phyloP scores from a whole-genome alignment of 2,329 filamentous ascomycete genomes.

The Curvularia sp. region DNA sequence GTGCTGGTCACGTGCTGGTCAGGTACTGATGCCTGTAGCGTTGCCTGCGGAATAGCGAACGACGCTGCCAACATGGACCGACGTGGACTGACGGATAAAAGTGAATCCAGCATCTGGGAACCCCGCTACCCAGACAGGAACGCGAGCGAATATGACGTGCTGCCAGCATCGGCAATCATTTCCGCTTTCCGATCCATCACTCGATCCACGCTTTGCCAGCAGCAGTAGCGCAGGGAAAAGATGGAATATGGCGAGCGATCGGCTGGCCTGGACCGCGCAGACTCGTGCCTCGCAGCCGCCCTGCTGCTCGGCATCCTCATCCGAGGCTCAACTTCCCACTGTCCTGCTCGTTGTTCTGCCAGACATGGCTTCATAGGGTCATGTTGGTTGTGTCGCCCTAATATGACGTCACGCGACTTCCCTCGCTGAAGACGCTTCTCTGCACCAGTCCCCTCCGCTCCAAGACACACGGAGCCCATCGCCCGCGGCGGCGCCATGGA shows the following conservation, averaged over 20 bases:
- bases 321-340: constrained; percentile 2
- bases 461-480: constrained; percentile 8
- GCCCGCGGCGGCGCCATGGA: constrained; percentile 17
- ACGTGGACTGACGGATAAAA: background rate
- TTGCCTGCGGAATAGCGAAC: background rate
- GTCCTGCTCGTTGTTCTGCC: constrained; percentile 4
- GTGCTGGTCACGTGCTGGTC: background rate
- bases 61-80: background rate
- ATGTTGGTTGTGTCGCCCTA: constrained; percentile 4
- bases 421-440: constrained; percentile 13
- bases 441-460: constrained; percentile 11
- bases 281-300: constrained; percentile 3
- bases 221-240: constrained; percentile 4
- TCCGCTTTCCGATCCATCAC: background rate
- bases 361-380: constrained; percentile 11
- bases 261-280: constrained; percentile 18
- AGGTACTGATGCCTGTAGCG: background rate
- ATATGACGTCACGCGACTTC: constrained; percentile 20
- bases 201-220: constrained; percentile 12
- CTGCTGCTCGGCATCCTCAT: constrained; percentile 3
- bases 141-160: constrained; percentile 1
- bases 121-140: background rate
- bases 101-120: background rate
- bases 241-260: constrained; percentile 10
- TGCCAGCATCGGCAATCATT: constrained; percentile 14